Evolutionary conservation across 441 rosid species (phyloP), one percentile per base, ranked within the genome.

Genomic region (Omphalea diandra): DNA sequence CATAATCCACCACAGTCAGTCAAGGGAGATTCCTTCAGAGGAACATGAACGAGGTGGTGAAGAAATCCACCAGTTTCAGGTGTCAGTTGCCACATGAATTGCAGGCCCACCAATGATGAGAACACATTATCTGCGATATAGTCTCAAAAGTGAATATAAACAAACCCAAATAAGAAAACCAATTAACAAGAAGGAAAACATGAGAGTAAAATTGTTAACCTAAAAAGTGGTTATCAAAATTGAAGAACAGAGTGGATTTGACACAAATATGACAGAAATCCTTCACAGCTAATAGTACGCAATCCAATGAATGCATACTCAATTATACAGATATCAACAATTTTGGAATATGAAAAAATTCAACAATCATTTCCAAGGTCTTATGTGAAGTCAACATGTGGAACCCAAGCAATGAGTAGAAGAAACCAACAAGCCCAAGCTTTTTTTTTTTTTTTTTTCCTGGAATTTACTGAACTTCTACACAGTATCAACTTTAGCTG

Each of bases 1-100:
- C 93, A 92, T 63, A 90, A 71, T 76, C 97, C 99, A 59, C 97
- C 93, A 77, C 96, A 89, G 70, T 92, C 99, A 55, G 96, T 95
- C 74, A 95, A 72, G 40, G 98, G 99, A 80, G 99, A 92, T 70
- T 90, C 96, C 86, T 89, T 89, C 76, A 95, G 74, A 74, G 98
- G 97, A 82, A 95, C 95, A 80, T 92, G 97, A 68, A 79, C 84
- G 74, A 95, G 99, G 75, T 90, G 93, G 84, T 92, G 94, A 49
- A 79, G 76, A 67, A 81, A 77, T 77, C 86, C 89, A 58, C 69
- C 74, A 67, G 67, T 77, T 76, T 88, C 91, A 73, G 97, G 89
- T 74, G 73, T 74, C 76, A 88, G 76, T 79, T 83, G 84, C 99
- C 99, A 95, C 90, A 77, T 82, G 88, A 94, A 94, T 40, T 89